phyloP scores from a whole-genome alignment of 768 basidiomycete species.

The Gymnopilus dilepis region DNA sequence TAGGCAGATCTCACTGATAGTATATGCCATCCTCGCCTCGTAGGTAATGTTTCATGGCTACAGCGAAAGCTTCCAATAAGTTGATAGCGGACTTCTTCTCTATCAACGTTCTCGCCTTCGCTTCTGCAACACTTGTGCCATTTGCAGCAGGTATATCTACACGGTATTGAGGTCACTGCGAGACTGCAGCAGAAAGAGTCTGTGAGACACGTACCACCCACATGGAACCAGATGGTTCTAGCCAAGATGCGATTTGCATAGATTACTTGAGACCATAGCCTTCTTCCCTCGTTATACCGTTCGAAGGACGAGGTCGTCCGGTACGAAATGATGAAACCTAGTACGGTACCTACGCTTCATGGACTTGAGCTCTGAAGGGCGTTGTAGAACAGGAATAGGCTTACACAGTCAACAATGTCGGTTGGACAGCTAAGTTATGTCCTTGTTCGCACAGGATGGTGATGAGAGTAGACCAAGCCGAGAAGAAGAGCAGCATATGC shows the following conservation, averaged over 20 bases:
- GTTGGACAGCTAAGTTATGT: constrained; percentile 45
- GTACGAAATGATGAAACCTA: constrained; percentile 78
- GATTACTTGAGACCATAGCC: constrained; percentile 73
- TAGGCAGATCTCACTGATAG: constrained; percentile 38
- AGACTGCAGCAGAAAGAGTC: too few relatives aligned
- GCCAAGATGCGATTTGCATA: constrained; percentile 60
- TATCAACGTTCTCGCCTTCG: constrained; percentile 54
- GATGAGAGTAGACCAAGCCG: constrained; percentile 64
- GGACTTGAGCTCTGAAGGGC: constrained; percentile 13
- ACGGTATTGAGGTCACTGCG: too few relatives aligned
- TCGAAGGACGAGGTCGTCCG: constrained; percentile 76
- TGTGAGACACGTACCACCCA: constrained; percentile 48
- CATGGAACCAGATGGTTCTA: constrained; percentile 70
- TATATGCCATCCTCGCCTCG: constrained; percentile 61
- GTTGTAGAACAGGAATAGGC: constrained; percentile 27
- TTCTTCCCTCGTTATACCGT: constrained; percentile 76
- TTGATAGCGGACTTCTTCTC: constrained; percentile 76
- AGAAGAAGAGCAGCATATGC: constrained; percentile 71
- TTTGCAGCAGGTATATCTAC: constrained; percentile 31
- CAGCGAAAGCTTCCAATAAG: constrained; percentile 66
- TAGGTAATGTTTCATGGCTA: constrained; percentile 73
- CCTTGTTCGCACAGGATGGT: constrained; percentile 54
- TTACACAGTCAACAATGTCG: constrained; percentile 73
- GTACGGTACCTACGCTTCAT: constrained; percentile 59
- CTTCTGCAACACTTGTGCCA: constrained; percentile 30